Conservation (phyloP, 768 basidiomycete species). For the Asterophora parasitica region DNA sequence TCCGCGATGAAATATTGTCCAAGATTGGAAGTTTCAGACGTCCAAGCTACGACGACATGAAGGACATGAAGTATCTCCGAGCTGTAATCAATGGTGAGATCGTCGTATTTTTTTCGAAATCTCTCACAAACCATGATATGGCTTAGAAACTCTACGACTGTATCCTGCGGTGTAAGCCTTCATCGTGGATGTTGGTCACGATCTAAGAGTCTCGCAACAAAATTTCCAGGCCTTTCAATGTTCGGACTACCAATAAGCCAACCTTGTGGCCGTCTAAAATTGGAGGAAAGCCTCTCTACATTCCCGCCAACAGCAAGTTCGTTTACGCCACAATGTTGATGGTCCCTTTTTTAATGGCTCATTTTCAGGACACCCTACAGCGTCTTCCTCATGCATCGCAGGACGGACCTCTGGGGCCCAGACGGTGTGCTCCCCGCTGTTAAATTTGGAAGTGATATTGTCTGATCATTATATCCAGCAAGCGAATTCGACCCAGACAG, state of each 20-base stretch:
- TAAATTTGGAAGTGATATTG: not conserved
- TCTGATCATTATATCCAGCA: slow-evolving; percentile 23
- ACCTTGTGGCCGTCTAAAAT: slow-evolving; percentile 25
- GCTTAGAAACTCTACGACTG: slow-evolving; percentile 39
- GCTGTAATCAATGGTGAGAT: slow-evolving; percentile 32
- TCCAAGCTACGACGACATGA: slow-evolving; percentile 42
- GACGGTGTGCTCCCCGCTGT: slow-evolving; percentile 36
- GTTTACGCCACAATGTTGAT: not conserved
- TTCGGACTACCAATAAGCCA: slow-evolving; percentile 24
- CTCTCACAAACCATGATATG: too few species aligned
- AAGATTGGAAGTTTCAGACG: slow-evolving; percentile 31
- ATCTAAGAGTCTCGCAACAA: not conserved
- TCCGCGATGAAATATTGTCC: slow-evolving; percentile 38
- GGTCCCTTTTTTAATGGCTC: slow-evolving; percentile 18
- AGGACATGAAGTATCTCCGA: slow-evolving; percentile 40
- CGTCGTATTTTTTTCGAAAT: not conserved
- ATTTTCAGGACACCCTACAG: slow-evolving; percentile 19
- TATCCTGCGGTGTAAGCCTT: slow-evolving; percentile 30
- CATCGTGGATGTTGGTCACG: too few species aligned
- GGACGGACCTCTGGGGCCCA: slow-evolving; percentile 53
- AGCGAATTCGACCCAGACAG: slow-evolving; percentile 61
- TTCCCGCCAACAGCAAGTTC: slow-evolving; percentile 29
- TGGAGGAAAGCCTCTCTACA: slow-evolving; percentile 30
- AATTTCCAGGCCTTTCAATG: slow-evolving; percentile 21
- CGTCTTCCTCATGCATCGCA: slow-evolving; percentile 35